Conservation (phyloP, 495 filamentous ascomycete species). For the Penicillium daleae region DNA sequence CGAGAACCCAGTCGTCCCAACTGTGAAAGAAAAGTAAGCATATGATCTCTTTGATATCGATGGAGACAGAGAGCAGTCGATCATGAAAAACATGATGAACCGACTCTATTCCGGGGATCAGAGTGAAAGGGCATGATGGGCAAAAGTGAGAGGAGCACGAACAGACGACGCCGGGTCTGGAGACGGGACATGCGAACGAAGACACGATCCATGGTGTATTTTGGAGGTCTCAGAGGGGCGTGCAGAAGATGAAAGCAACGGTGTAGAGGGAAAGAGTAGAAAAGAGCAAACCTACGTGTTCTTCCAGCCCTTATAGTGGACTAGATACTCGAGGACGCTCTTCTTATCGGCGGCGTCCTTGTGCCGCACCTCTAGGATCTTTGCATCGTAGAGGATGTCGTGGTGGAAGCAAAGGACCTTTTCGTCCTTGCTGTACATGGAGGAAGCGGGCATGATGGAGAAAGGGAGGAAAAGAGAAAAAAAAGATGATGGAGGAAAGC, state of each 20-base stretch:
- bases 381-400: conserved; percentile 95
- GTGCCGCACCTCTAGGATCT: conserved; percentile 77
- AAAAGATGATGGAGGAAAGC: not conserved
- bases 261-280: conserved; percentile 1
- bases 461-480: conserved; percentile 12
- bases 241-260: conserved; percentile 3
- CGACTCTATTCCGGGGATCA: not conserved
- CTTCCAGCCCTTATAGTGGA: conserved; percentile 99
- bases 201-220: not conserved
- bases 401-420: conserved; percentile 95
- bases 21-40: conserved; percentile 44
- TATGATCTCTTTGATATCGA: conserved; percentile 3
- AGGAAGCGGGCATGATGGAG: conserved; percentile 60
- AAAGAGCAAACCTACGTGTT: conserved; percentile 71
- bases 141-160: not conserved
- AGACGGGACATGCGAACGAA: not conserved
- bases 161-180: not conserved
- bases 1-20: conserved; percentile 98
- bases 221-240: not conserved
- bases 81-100: not conserved
- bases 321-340: conserved; percentile 78
- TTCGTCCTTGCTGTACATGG: conserved; percentile 83
- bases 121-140: too few species aligned
- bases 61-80: not conserved
- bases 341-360: conserved; percentile 70